Evolutionary conservation across 2,329 filamentous ascomycete species (phyloP), one percentile per base, ranked within the genome.

Genomic region (Fusarium agapanthi): DNA sequence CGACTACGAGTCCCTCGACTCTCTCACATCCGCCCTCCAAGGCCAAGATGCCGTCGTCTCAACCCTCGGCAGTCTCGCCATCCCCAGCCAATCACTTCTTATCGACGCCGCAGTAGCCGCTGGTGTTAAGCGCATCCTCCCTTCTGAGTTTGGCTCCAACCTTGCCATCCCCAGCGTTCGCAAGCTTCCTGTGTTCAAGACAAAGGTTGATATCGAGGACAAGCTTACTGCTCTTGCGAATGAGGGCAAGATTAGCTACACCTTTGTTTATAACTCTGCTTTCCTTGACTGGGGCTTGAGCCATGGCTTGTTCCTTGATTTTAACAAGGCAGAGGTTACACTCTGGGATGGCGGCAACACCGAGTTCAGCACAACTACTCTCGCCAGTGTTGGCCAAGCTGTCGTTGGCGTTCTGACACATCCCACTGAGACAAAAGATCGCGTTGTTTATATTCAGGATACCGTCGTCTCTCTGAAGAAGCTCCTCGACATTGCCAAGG

Each of bases 71-170:
- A 75, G 77, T 26, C 82, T 83, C 4, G 81, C 84, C 2, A 80
- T 89, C 44, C 81, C 81, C 28, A 63, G 62, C 12, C 81, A 82
- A 59, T 41, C 58, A 14, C 77, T 84, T 16, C 81, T 91, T 50
- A 84, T 91, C 48, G 86, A 91, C 37, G 90, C 89, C 2, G 86
- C 89, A 37, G 81, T 89, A 34, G 84, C 85, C 8, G 88, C 89
- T 7, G 89, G 89, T 10, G 88, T 92, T 1, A 84, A 89, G 76
- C 85, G 89, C 18, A 90, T 91, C 81, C 80, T 92, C 37, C 89
- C 90, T 5, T 87, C 87, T 5, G 89, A 92, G 67, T 92, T 86
- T 54, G 84, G 83, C 38, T 75, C 77, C 47, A 78, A 85, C 80
- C 63, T 81, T 15, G 40, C 58, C 24, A 61, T 78, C 26, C 79